These are phyloP conservation scores for Magnolia sinica DNA, from an alignment of 164 flowering plant species.

Conservation along the genomic window DNA sequence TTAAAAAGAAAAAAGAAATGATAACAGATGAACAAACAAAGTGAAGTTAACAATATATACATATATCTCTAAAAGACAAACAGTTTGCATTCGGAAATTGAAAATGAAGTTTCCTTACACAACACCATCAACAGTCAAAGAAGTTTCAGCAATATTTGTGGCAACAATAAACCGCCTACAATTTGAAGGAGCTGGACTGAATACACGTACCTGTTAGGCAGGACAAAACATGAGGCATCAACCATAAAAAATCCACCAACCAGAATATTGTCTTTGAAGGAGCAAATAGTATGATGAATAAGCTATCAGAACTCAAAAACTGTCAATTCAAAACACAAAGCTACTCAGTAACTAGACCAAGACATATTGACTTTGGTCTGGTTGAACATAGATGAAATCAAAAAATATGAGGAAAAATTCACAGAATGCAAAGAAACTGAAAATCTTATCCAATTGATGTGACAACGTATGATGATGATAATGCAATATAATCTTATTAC, in stretches of 20 bases:
- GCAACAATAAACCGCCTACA: constrained; percentile 91
- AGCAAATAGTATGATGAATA: not conserved
- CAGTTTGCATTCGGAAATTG: not conserved
- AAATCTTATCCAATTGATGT: too few species aligned
- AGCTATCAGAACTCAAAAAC: not conserved
- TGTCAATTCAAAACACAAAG: not conserved
- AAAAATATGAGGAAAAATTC: too few species aligned
- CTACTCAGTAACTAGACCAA: not conserved
- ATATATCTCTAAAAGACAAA: not conserved
- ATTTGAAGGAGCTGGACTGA: constrained; percentile 86
- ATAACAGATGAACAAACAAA: not conserved
- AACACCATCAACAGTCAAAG: constrained; percentile 98
- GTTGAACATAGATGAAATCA: not conserved
- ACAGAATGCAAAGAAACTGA: too few species aligned
- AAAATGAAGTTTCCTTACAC: constrained; percentile 57
- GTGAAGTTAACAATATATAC: not conserved
- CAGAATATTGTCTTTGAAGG: not conserved
- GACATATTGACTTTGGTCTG: not conserved
- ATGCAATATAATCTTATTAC: too few species aligned
- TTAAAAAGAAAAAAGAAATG: too few species aligned
- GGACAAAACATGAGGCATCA: constrained; percentile 11
- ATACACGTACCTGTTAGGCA: constrained; percentile 75
- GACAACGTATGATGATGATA: too few species aligned
- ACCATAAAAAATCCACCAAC: not conserved
- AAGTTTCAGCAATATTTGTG: constrained; percentile 98